Conservation (phyloP, 768 basidiomycete species). For the Gloeostereum incarnatum region DNA sequence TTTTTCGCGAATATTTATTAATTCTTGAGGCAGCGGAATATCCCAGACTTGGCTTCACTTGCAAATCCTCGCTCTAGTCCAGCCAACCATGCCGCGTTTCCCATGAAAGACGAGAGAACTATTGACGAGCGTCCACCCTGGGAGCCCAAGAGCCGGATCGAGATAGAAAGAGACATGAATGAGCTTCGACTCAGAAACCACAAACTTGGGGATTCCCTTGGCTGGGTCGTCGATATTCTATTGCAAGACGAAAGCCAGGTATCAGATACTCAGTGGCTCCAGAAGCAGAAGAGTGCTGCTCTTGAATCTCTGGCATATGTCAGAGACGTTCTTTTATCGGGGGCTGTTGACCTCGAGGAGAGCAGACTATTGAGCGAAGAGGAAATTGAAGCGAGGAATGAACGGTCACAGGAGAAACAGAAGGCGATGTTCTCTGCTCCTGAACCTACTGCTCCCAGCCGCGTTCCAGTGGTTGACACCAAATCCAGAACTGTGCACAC, state of each 20-base stretch:
- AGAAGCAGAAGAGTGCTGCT: constrained; percentile 48
- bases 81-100: constrained; percentile 38
- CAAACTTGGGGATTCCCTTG: constrained; percentile 57
- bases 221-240: constrained; percentile 68
- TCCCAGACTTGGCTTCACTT: constrained; percentile 76
- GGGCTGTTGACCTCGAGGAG: constrained; percentile 48
- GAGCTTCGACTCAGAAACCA: constrained; percentile 49
- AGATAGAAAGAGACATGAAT: constrained; percentile 56
- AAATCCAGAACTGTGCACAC: constrained; percentile 11
- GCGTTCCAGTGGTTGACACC: constrained; percentile 29
- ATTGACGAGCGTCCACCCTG: constrained; percentile 53
- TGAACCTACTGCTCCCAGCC: constrained; percentile 21
- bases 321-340: constrained; percentile 59
- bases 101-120: constrained; percentile 50
- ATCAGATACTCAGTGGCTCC: constrained; percentile 26
- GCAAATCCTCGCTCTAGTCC: constrained; percentile 54
- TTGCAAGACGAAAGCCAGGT: constrained; percentile 43
- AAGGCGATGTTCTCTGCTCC: constrained; percentile 12
- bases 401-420: constrained; percentile 11
- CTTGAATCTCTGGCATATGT: constrained; percentile 72
- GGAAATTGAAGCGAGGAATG: constrained; percentile 28
- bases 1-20: constrained; percentile 7
- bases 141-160: constrained; percentile 62
- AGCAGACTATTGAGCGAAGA: constrained; percentile 54
- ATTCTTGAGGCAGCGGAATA: constrained; percentile 61